Conservation (phyloP, 1,284 basidiomycete species). For the Meripilus lineatus region DNA sequence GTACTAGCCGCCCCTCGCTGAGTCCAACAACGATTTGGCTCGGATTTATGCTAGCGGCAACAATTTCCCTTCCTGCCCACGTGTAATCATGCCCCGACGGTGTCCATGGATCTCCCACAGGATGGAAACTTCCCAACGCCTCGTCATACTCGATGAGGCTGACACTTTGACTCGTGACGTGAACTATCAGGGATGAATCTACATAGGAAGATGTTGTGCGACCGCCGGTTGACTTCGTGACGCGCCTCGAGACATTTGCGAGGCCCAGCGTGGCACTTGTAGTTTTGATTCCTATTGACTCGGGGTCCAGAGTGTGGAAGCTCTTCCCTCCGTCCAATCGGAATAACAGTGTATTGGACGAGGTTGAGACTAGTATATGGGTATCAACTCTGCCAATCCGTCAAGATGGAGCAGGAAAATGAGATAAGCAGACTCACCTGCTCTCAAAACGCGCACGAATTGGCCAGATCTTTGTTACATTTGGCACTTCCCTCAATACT, state of each 20-base stretch:
- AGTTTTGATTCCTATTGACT: slow-evolving; percentile 39
- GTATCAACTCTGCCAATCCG: slow-evolving; percentile 51
- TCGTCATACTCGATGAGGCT: slow-evolving; percentile 50
- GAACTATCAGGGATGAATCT: slow-evolving; percentile 56
- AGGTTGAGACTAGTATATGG: slow-evolving; percentile 56
- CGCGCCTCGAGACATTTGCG: slow-evolving; percentile 45
- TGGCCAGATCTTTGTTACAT: slow-evolving; percentile 63
- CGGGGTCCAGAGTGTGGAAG: slow-evolving; percentile 35
- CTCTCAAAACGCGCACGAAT: slow-evolving; percentile 47
- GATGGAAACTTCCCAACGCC: slow-evolving; percentile 27
- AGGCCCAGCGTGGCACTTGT: slow-evolving; percentile 61
- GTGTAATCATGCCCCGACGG: slow-evolving; percentile 15
- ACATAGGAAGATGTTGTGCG: slow-evolving; percentile 35
- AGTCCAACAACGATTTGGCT: slow-evolving; percentile 66
- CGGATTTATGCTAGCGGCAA: slow-evolving; percentile 61
- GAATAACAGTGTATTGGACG: slow-evolving; percentile 49
- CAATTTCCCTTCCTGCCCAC: slow-evolving; percentile 44
- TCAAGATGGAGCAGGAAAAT: slow-evolving; percentile 7
- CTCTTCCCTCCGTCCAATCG: slow-evolving; percentile 37
- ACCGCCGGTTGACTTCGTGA: slow-evolving; percentile 18
- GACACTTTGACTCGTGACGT: slow-evolving; percentile 62
- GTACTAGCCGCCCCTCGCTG: slow-evolving; percentile 48
- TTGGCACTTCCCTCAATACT: slow-evolving; percentile 52
- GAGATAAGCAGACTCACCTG: slow-evolving; percentile 29
- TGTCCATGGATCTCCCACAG: slow-evolving; percentile 30